phyloP scores from a whole-genome alignment of 1,284 basidiomycete genomes.

The Ganoderma sinense region DNA sequence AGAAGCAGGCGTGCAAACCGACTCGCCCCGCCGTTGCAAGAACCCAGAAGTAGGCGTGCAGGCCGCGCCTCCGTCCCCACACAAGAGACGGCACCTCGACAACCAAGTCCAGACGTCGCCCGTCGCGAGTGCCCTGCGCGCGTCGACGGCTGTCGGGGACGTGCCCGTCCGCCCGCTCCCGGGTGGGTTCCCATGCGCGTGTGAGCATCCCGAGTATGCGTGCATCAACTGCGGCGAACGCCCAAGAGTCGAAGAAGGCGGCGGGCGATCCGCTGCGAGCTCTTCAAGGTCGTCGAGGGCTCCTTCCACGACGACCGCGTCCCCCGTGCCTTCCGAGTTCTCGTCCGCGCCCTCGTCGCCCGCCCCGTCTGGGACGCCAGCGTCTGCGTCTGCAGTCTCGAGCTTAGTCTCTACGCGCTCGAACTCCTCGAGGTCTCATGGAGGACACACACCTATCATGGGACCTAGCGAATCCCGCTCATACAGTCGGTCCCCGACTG shows the following conservation, averaged over 20 bases:
- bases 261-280: not conserved
- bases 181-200: not conserved
- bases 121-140: not conserved
- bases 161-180: not conserved
- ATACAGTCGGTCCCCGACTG: not conserved
- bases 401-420: not conserved
- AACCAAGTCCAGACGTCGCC: slow-evolving; percentile 8
- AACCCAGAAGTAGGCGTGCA: slow-evolving; percentile 11
- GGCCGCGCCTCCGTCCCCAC: not conserved
- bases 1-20: slow-evolving; percentile 22
- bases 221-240: not conserved
- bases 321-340: not conserved
- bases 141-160: not conserved
- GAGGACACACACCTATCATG: slow-evolving; percentile 17
- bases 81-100: not conserved
- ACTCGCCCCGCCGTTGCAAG: slow-evolving; percentile 10
- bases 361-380: not conserved
- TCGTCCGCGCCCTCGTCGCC: not conserved
- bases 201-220: slow-evolving; percentile 9
- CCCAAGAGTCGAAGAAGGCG: not conserved
- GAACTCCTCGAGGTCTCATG: slow-evolving; percentile 4
- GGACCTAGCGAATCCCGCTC: slow-evolving; percentile 18
- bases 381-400: not conserved
- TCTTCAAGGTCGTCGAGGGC: not conserved
- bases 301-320: not conserved